A percentile compares a stretch with the other conserved stretches of the same genome.
phyloP scores from a whole-genome alignment of 1,284 basidiomycete species.

The Microbotryum intermedium region DNA sequence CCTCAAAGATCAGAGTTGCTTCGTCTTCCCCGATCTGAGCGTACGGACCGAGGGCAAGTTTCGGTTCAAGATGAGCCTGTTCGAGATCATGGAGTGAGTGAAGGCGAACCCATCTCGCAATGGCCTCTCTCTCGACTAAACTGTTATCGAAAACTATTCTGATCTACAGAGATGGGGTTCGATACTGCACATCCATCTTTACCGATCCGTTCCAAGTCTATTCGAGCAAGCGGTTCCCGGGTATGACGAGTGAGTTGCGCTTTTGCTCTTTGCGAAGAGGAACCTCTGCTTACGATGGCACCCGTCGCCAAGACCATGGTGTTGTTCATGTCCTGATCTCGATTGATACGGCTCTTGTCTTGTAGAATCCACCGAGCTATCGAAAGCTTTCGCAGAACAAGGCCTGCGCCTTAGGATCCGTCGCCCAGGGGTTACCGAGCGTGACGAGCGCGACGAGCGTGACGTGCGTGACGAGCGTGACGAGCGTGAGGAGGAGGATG shows the following conservation, averaged over 20 bases:
- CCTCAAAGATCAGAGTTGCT: slow-evolving; percentile 75
- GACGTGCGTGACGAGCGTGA: no score
- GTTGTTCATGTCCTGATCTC: slow-evolving; percentile 19
- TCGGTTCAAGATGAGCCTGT: slow-evolving; percentile 79
- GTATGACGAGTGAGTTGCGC: slow-evolving; percentile 62
- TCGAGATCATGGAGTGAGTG: slow-evolving; percentile 83
- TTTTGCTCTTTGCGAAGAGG: slow-evolving; percentile 1
- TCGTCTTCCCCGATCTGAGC: slow-evolving; percentile 41
- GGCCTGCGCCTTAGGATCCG: slow-evolving; percentile 76
- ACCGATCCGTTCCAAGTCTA: slow-evolving; percentile 83
- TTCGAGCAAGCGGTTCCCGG: slow-evolving; percentile 85
- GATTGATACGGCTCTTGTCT: slow-evolving; percentile 3
- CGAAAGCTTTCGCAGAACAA: slow-evolving; percentile 82
- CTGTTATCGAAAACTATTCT: neutral
- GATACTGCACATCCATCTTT: slow-evolving; percentile 78
- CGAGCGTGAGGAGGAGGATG: no score
- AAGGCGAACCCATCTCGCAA: neutral
- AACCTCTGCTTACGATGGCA: no score
- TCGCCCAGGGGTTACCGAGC: slow-evolving; percentile 1
- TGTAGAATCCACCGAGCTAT: slow-evolving; percentile 73
- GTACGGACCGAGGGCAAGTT: slow-evolving; percentile 73
- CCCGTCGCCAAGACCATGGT: slow-evolving; percentile 1
- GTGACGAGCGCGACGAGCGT: no score
- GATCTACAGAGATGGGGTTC: slow-evolving; percentile 57
- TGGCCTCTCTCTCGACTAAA: neutral